Base-by-base conservation (phyloP, 108 stramenopile species). In the Skeletonema potamos region DNA sequence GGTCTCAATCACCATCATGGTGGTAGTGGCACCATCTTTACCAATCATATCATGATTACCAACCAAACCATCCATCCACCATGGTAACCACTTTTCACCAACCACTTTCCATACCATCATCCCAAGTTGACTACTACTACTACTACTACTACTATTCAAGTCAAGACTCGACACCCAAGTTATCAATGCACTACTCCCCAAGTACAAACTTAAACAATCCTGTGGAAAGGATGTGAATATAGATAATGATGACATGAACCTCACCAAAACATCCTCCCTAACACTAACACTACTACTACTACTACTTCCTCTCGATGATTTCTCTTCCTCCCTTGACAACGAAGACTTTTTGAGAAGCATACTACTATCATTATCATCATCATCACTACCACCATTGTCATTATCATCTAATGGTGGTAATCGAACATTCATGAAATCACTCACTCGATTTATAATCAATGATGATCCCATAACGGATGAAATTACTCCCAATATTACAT, bases 321-420 rank as follows among this genome's bases (percentile, higher is more conserved):
- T 9, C 48, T 24, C 5, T 22, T 51, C 9, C 17, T 22, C 13
- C 39, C 39, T 41, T 10, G 39, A 2, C 39, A 34, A 7, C 7
- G 34, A 7, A 6, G 34, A 7, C 7, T 34, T 4, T 34, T 34
- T 34, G 34, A 6, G 7, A 6, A n/a, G n/a, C n/a, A n/a, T n/a
- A n/a, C 34, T 7, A 34, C 13, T 24, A 24, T 51, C 17, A 51
- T 22, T 22, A 0, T 5, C 8, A 6, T 51, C 8, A 6, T 22
- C 22, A 51, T 22, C n/a, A 22, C 22, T 22, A 51, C 48, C 22
- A 18, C 20, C 22, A 51, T 51, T 51, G 8, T 20, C 48, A 6
- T 51, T 56, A 41, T 64, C 72, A 41, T 64, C 72, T 37, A 72
- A 64, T 12, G 62, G 55, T 43, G 33, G 55, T 27, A 72, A 57